Base-by-base conservation (phyloP, 805 yeast species). In the Candida xyloterini region DNA sequence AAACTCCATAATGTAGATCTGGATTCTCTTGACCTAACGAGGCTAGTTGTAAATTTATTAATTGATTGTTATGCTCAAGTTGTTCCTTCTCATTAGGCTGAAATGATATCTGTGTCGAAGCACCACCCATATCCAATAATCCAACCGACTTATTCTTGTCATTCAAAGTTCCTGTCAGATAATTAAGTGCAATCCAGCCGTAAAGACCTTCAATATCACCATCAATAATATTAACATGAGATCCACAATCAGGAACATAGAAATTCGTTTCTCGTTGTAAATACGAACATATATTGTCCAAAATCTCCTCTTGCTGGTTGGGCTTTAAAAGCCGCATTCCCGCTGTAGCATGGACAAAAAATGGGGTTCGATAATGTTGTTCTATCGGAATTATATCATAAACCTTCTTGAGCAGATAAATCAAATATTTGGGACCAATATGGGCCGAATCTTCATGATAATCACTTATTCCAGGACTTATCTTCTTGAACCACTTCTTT, bases 271-370 rank as follows among this genome's bases (percentile, higher is more conserved):
- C 63, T 10, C 49, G 38, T 33, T 60, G 60, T 28, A 81, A 57
- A 46, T 78, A 79, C 7, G 53, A 40, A 51, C 89, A 82, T 3
- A 76, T 65, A 27, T 63, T 61, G 11, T 61, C 65, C 41, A 80
- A 52, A 14, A 80, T 68, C 13, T 59, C 57, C 30, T 62, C 62
- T 35, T 56, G 63, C 25, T 74, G 74, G 10, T 67, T 62, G 1
- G 81, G 83, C 15, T 69, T 70, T 29, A 81, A 59, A 10, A 76
- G 56, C 30, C 87, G 59, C 78, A 81, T 72, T 0, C 86, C 86
- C 0, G 84, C 88, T 0, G 88, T 81, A 1, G 85, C 79, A 56
- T 81, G 86, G 6, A 82, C 55, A 48, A 79, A 81, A 1, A 82
- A 67, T 0, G 90, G 90, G 0, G 90, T 82, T 33, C 87, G 54